Conservation (phyloP, 2,329 filamentous ascomycete genomes). For the Atkinsonella hypoxylon region DNA sequence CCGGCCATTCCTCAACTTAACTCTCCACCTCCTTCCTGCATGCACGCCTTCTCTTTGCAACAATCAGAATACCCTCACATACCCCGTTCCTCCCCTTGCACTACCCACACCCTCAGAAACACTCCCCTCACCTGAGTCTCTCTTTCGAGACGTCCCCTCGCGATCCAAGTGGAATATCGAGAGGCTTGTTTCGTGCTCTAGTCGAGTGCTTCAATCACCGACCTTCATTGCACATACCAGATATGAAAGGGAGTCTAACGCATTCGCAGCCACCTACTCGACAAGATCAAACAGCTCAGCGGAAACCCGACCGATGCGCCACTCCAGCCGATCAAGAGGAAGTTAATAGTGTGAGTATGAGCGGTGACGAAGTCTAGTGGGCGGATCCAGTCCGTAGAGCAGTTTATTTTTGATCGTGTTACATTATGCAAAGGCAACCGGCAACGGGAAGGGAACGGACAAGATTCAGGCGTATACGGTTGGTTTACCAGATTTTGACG, state of each 20-base stretch:
- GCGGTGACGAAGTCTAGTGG: neutral
- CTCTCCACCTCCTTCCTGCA: too few species aligned
- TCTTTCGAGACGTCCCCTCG: slow-evolving; percentile 1
- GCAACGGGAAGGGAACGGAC: neutral
- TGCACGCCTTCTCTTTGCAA: too few species aligned
- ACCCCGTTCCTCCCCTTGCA: neutral
- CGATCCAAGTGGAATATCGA: slow-evolving; percentile 10
- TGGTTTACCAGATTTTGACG: neutral
- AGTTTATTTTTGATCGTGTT: neutral
- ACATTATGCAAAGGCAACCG: neutral
- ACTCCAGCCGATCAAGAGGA: slow-evolving; percentile 33
- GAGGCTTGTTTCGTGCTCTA: slow-evolving; percentile 13
- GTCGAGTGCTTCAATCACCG: slow-evolving; percentile 16
- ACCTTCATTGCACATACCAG: slow-evolving; percentile 13
- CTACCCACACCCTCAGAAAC: neutral
- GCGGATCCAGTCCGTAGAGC: neutral
- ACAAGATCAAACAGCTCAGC: slow-evolving; percentile 39
- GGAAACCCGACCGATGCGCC: slow-evolving; percentile 12
- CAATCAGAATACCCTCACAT: neutral
- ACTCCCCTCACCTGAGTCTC: neutral
- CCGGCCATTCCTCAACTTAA: slow-evolving; percentile 4
- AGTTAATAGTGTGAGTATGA: slow-evolving; percentile 24
- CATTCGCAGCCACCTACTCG: slow-evolving; percentile 37
- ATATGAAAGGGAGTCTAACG: slow-evolving; percentile 21
- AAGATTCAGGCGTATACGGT: neutral